Evolutionary conservation across 2,329 filamentous ascomycete species (phyloP).

Genomic region (Fusarium chlamydosporum): DNA sequence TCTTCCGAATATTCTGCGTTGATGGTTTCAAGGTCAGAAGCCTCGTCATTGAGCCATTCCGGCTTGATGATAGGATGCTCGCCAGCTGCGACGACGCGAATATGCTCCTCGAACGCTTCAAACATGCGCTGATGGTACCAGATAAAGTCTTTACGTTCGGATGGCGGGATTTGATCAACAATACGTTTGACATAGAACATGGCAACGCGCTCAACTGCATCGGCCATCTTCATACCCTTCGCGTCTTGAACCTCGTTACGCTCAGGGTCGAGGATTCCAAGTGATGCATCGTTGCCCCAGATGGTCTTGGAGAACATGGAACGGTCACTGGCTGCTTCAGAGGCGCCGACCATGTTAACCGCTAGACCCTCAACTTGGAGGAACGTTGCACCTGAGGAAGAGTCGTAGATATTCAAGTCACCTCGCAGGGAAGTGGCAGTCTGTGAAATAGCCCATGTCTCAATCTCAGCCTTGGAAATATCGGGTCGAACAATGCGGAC

Average conservation of each 20-base stretch:
- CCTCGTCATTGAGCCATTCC: not conserved
- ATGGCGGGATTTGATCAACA: not conserved
- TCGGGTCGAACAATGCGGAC: not conserved
- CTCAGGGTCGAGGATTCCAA: not conserved
- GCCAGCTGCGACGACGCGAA: not conserved
- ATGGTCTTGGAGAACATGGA: conserved; percentile 11
- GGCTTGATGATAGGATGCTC: not conserved
- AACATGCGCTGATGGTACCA: conserved; percentile 1
- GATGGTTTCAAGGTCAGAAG: not conserved
- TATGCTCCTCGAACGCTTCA: not conserved
- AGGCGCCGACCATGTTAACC: conserved; percentile 1
- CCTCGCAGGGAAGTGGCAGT: conserved; percentile 1
- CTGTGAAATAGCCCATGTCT: conserved; percentile 6
- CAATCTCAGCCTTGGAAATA: not conserved
- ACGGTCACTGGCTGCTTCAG: not conserved
- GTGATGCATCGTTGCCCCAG: conserved; percentile 6
- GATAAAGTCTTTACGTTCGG: not conserved
- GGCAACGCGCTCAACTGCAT: conserved; percentile 3
- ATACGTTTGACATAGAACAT: conserved; percentile 6
- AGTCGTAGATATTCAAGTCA: not conserved
- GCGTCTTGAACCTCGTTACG: not conserved
- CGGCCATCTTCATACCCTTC: conserved; percentile 5
- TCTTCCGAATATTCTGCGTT: conserved; percentile 3
- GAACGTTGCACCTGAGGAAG: not conserved
- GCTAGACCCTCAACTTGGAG: conserved; percentile 1